Evolutionary conservation across 208 protist species (phyloP).

Genomic region (Entamoeba histolytica): DNA sequence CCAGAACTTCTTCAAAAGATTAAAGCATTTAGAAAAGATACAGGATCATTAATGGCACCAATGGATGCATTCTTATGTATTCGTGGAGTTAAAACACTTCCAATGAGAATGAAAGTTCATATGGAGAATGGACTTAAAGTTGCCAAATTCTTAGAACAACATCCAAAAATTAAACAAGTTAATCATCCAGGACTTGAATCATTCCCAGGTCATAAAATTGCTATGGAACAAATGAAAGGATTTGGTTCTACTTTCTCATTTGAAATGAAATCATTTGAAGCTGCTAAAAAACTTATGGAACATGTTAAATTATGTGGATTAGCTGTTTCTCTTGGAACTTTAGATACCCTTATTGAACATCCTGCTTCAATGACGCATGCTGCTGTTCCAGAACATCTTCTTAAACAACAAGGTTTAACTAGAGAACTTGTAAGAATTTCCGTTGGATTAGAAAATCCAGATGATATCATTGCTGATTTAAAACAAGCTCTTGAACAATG

Average conservation of each 20-base stretch:
- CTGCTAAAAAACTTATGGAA: not conserved
- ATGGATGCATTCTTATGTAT: slow-evolving; percentile 8
- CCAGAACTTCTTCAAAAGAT: not conserved
- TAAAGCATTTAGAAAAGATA: not conserved
- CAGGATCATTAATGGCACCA: not conserved
- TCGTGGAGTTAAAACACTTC: slow-evolving; percentile 1
- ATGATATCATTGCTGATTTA: slow-evolving; percentile 17
- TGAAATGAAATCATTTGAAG: not conserved
- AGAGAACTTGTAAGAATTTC: slow-evolving; percentile 5
- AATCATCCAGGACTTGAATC: slow-evolving; percentile 3
- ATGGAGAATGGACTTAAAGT: slow-evolving; percentile 4
- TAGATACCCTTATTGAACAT: slow-evolving; percentile 8
- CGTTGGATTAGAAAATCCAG: slow-evolving; percentile 12
- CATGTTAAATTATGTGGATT: not conserved
- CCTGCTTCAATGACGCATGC: slow-evolving; percentile 18
- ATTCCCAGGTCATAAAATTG: not conserved
- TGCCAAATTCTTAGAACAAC: not conserved
- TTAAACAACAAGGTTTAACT: slow-evolving; percentile 3
- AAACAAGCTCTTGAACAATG: not conserved
- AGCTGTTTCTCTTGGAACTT: slow-evolving; percentile 7
- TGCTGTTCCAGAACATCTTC: not conserved
- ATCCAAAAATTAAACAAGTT: not conserved
- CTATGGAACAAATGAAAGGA: not conserved
- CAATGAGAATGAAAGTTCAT: slow-evolving; percentile 5
- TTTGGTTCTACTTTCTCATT: not conserved